Evolutionary conservation across 192 early-diverging fungal species (phyloP), one percentile per base, ranked within the genome.

Genomic region (Coemansia sp.): DNA sequence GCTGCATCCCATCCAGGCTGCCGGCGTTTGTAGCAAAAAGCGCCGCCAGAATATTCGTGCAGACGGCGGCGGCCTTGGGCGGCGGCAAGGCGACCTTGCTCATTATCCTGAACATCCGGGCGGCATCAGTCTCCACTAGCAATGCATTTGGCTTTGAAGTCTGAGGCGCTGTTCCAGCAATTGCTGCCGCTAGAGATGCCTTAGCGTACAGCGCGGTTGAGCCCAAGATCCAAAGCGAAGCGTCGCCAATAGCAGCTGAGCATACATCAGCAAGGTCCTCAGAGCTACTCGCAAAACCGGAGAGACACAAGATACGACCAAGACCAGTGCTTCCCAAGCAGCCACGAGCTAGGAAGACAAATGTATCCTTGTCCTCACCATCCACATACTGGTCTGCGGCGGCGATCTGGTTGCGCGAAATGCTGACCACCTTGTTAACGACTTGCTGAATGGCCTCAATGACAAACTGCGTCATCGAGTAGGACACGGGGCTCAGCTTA

Each of bases 91-190:
- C 56, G 3, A 77, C 75, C 37, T 62, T 60, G 65, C 75, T 77
- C 69, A 71, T 64, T 24, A 77, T 19, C 25, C 64, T 70, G 65
- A 77, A 77, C 75, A 77, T 77, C 12, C 75, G 70, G 35, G 59
- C 60, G 6, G 69, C 75, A 22, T 77, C 75, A 69, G 56, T 67
- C 39, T 71, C 75, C 39, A 51, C 58, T 20, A 51, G 31, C 0
- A 12, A 15, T 17, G 57, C 27, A 15, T 37, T 40, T n/a, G 37
- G 17, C n/a, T 60, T 11, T 1, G 39, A 47, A 20, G n/a, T 15
- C 32, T 17, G 10, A 15, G 70, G 47, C 46, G 42, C 25, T 15
- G 43, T 49, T 6, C 27, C 25, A 22, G 53, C 49, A 15, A 63
- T 1, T 15, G 66, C 72, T n/a, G 51, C 47, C 20, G 51, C 45